Evolutionary conservation across 1,284 basidiomycete genomes (phyloP).

Genomic region (Phlebopus sp.): DNA sequence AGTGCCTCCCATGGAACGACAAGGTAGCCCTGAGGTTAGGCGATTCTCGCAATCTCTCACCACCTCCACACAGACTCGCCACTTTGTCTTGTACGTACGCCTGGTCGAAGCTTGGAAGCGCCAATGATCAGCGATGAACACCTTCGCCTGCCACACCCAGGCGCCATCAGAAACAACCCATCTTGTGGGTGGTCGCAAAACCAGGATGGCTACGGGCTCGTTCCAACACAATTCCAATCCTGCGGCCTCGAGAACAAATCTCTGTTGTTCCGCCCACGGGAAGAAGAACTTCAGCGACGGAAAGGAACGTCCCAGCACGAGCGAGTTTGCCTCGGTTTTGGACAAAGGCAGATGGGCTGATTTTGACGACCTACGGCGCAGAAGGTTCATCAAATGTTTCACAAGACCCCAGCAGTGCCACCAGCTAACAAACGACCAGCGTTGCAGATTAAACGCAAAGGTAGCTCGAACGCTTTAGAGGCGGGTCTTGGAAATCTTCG

Average conservation of each 20-base stretch:
- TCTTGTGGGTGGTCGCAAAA: slow-evolving; percentile 25
- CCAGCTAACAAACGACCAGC: slow-evolving; percentile 18
- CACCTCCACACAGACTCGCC: slow-evolving; percentile 6
- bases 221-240: slow-evolving; percentile 12
- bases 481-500: slow-evolving; percentile 28
- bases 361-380: slow-evolving; percentile 4
- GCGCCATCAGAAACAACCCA: slow-evolving; percentile 10
- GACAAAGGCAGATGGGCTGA: slow-evolving; percentile 13
- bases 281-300: slow-evolving; percentile 23
- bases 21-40: not conserved
- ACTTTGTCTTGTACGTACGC: slow-evolving; percentile 17
- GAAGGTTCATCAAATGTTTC: slow-evolving; percentile 5
- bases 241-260: slow-evolving; percentile 34
- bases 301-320: slow-evolving; percentile 6
- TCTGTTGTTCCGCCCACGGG: slow-evolving; percentile 26
- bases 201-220: slow-evolving; percentile 6
- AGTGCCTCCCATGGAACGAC: slow-evolving; percentile 6
- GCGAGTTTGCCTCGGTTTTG: slow-evolving; percentile 6
- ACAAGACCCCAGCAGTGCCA: slow-evolving; percentile 7
- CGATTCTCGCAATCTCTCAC: slow-evolving; percentile 19
- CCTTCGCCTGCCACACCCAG: slow-evolving; percentile 5
- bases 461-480: slow-evolving; percentile 10
- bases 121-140: slow-evolving; percentile 3
- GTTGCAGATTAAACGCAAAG: slow-evolving; percentile 15
- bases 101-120: slow-evolving; percentile 15